Conservation (phyloP, 2,329 filamentous ascomycete species). For the Fusarium udum region DNA sequence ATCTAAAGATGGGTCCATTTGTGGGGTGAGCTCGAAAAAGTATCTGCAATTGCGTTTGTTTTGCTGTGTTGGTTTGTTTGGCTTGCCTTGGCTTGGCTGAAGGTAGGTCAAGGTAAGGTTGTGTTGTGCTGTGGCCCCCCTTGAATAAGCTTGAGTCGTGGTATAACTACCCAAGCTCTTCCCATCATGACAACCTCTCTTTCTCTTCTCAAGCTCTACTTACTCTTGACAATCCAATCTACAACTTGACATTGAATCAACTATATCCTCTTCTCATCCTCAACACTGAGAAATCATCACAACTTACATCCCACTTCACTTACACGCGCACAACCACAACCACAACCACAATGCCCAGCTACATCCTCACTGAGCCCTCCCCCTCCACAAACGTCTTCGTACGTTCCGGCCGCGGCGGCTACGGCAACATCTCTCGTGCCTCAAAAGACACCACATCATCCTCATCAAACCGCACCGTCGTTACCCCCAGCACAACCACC, state of each 20-base stretch:
- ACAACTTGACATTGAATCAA: background rate
- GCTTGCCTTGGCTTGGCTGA: constrained; percentile 1
- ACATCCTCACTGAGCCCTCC: constrained; percentile 47
- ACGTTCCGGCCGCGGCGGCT: constrained; percentile 65
- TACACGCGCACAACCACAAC: constrained; percentile 1
- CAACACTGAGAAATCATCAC: background rate
- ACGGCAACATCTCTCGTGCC: constrained; percentile 64
- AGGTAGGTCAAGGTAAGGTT: constrained; percentile 19
- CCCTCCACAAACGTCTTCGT: constrained; percentile 49
- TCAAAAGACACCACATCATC: constrained; percentile 53
- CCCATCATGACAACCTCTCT: constrained; percentile 37
- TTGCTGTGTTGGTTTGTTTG: constrained; percentile 2
- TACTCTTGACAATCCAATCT: background rate
- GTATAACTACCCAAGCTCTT: constrained; percentile 38
- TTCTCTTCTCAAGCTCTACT: constrained; percentile 3
- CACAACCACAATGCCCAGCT: constrained; percentile 44
- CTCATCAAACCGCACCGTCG: constrained; percentile 57
- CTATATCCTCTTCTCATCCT: background rate
- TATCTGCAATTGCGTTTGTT: constrained; percentile 21
- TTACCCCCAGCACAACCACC: constrained; percentile 49
- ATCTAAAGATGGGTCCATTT: constrained; percentile 26
- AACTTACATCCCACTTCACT: constrained; percentile 15
- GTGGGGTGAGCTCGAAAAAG: constrained; percentile 39
- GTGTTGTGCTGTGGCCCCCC: background rate
- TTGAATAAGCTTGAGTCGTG: constrained; percentile 1